A percentile compares a stretch with the other conserved stretches of the same genome.
Conservation (phyloP, 495 filamentous ascomycete genomes). For the Thozetella sp. region DNA sequence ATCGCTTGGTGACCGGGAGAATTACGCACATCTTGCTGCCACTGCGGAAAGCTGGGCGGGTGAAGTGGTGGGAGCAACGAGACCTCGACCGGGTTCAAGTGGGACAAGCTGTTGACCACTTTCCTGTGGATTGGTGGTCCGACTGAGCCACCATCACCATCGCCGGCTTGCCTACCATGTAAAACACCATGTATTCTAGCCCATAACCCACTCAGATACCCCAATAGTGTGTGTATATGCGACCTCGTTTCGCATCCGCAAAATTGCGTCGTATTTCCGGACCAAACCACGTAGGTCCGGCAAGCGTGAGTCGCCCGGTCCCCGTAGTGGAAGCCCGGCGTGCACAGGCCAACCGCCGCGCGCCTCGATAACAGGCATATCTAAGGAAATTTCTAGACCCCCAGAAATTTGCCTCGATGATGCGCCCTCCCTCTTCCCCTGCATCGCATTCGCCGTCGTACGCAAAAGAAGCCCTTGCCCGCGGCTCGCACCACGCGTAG, state of each 20-base stretch:
- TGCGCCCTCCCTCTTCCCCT: neutral
- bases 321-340: too few relatives aligned
- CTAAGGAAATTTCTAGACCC: neutral
- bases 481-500: constrained; percentile 13
- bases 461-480: neutral
- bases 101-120: neutral
- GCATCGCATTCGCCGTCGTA: neutral
- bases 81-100: constrained; percentile 9
- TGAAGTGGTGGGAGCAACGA: constrained; percentile 52
- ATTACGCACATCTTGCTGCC: constrained; percentile 67
- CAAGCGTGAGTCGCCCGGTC: too few relatives aligned
- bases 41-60: constrained; percentile 45
- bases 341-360: neutral
- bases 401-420: neutral
- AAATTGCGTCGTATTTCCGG: neutral
- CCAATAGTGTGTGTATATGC: neutral
- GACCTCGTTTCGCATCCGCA: too few relatives aligned
- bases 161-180: neutral
- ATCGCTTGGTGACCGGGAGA: constrained; percentile 62
- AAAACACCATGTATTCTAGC: neutral
- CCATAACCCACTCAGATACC: neutral
- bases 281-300: neutral
- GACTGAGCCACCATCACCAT: too few relatives aligned
- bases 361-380: neutral
- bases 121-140: too few relatives aligned